phyloP scores from a whole-genome alignment of 1,139 yeast species.

The Pichia sp. region DNA sequence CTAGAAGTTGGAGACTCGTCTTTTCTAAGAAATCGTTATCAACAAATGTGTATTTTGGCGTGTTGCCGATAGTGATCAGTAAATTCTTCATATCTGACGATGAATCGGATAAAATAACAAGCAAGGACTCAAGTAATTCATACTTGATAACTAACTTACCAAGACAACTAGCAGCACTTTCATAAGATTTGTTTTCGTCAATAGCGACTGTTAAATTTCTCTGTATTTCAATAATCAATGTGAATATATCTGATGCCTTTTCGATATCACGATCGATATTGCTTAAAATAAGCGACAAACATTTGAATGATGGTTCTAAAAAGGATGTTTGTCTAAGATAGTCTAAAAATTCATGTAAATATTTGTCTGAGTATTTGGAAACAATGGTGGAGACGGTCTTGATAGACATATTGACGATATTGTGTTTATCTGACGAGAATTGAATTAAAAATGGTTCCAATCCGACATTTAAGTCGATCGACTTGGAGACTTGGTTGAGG shows the following conservation, averaged over 20 bases:
- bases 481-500: slow-evolving; percentile 47
- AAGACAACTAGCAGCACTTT: slow-evolving; percentile 38
- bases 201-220: slow-evolving; percentile 9
- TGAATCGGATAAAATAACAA: slow-evolving; percentile 13
- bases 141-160: slow-evolving; percentile 31
- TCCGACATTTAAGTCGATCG: slow-evolving; percentile 31
- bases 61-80: slow-evolving; percentile 24
- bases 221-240: slow-evolving; percentile 23
- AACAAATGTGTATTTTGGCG: slow-evolving; percentile 28
- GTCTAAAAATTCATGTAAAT: slow-evolving; percentile 37
- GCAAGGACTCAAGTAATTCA: slow-evolving; percentile 16
- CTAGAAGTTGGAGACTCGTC: slow-evolving; percentile 15
- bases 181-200: slow-evolving; percentile 30
- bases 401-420: slow-evolving; percentile 46
- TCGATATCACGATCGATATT: slow-evolving; percentile 18
- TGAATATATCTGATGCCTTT: slow-evolving; percentile 28
- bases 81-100: not conserved
- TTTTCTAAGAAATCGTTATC: slow-evolving; percentile 14
- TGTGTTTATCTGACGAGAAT: slow-evolving; percentile 37
- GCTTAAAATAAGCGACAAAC: slow-evolving; percentile 41
- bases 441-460: slow-evolving; percentile 36
- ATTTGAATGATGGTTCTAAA: slow-evolving; percentile 31
- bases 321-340: slow-evolving; percentile 24
- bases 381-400: slow-evolving; percentile 53
- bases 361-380: slow-evolving; percentile 37